Evolutionary conservation across 208 protist species (phyloP).

Genomic region (Spongospora subterranea): DNA sequence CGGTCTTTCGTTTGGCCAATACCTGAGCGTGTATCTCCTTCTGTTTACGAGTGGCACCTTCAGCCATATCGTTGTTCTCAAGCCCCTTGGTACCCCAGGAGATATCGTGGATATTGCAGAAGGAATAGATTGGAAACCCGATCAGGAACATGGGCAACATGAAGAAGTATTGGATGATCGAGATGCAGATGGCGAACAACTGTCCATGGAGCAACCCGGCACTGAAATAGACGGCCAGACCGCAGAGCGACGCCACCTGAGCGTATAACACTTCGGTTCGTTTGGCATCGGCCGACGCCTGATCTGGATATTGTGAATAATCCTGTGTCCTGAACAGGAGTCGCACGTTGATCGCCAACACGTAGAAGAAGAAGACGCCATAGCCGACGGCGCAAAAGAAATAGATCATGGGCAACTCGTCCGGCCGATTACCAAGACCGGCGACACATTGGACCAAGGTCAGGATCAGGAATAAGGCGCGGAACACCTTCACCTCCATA

Average conservation of each 20-base stretch:
- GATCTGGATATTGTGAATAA: neutral
- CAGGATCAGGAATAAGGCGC: slow-evolving; percentile 46
- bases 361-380: slow-evolving; percentile 49
- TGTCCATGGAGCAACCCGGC: slow-evolving; percentile 18
- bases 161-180: slow-evolving; percentile 48
- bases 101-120: slow-evolving; percentile 56
- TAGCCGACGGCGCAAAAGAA: slow-evolving; percentile 52
- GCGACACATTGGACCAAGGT: slow-evolving; percentile 40
- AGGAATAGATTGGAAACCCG: slow-evolving; percentile 54
- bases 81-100: slow-evolving; percentile 52
- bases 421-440: slow-evolving; percentile 21
- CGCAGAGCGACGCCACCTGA: slow-evolving; percentile 17
- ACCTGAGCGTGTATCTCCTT: slow-evolving; percentile 31
- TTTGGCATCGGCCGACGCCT: neutral
- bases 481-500: neutral
- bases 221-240: slow-evolving; percentile 21
- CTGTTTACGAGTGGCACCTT: slow-evolving; percentile 44
- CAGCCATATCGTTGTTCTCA: slow-evolving; percentile 27
- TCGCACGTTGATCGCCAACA: neutral
- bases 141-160: slow-evolving; percentile 54
- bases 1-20: slow-evolving; percentile 17
- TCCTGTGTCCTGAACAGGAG: neutral
- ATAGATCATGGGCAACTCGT: slow-evolving; percentile 56
- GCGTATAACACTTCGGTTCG: neutral
- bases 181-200: slow-evolving; percentile 47